A percentile compares a stretch with the other conserved stretches of the same genome.
phyloP scores from a whole-genome alignment of 2,329 filamentous ascomycete species.

The Cordyceps fumosorosea region DNA sequence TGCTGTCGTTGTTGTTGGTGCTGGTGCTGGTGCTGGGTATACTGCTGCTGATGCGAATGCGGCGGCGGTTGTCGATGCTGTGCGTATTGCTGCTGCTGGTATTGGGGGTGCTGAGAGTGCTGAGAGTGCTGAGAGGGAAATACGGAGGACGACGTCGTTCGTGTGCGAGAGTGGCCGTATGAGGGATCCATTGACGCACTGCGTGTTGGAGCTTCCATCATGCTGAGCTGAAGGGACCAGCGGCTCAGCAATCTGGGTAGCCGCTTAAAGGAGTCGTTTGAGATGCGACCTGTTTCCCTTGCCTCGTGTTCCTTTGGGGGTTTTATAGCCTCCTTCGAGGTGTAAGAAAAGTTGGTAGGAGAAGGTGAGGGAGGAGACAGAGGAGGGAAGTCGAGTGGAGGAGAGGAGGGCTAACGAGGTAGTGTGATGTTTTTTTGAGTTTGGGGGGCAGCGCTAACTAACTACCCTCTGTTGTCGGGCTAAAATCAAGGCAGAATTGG shows the following conservation, averaged over 20 bases:
- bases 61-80: neutral
- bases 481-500: slow-evolving; percentile 10
- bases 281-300: neutral
- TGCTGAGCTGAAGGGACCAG: neutral
- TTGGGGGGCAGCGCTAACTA: slow-evolving; percentile 2
- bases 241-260: neutral
- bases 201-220: slow-evolving; percentile 16
- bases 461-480: neutral
- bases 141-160: slow-evolving; percentile 50
- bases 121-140: slow-evolving; percentile 30
- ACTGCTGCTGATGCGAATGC: neutral
- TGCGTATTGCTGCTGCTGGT: neutral
- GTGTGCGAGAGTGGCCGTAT: slow-evolving; percentile 48
- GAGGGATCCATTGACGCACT: slow-evolving; percentile 27
- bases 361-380: neutral
- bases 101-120: neutral
- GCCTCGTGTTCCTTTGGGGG: neutral
- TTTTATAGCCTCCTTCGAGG: neutral
- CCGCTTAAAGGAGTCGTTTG: neutral
- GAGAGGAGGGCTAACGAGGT: neutral
- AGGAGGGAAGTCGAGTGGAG: neutral
- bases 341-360: neutral
- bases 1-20: slow-evolving; percentile 16
- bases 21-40: neutral
- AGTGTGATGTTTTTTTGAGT: slow-evolving; percentile 6